Base-by-base conservation (phyloP, 305 asterid genomes). In the Rubia tinctorum region DNA sequence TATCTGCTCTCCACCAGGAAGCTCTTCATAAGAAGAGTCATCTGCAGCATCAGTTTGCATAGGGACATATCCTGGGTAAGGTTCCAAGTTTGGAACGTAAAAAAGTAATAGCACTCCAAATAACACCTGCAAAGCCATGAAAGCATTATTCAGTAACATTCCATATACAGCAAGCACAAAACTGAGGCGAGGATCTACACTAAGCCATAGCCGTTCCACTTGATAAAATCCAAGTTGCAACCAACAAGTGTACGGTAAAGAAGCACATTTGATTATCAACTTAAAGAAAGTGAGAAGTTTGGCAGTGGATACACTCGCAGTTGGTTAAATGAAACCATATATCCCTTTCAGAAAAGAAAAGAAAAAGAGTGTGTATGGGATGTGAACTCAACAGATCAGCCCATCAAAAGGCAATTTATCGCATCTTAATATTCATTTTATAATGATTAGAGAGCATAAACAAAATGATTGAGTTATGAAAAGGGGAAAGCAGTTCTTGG, bases 1-100 rank as follows among this genome's bases (percentile, higher is more conserved):
- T 77, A 95, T 84, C 78, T 88, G 90, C 83, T 95, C 99, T 69
- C 66, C 98, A 68, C 86, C 98, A 77, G 91, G 83, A 80, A 95
- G 97, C 86, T 92, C 97, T 81, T 95, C 96, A 80, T 95, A 95
- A 47, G 89, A 81, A 72, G 89, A 79, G 78, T 81, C 72, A 25
- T 95, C 96, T 72, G 72, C 76, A 61, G 79, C 78, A 79, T 88
- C 92, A 75, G 79, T 71, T 79, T 27, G 89, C 74, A 89, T 64
- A 18, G 93, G 91, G 71, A 93, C 75, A 80, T 89, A 92, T 79
- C 95, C 99, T 5, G 91, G 91, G 78, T 88, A 89, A 72, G 98
- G 96, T 81, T 88, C 95, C 90, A 90, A 76, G 63, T 83, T 78
- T 75, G 99, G 99, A 80, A 86, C 30, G 82, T 95, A 89, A 70